Conservation (phyloP, 2,329 filamentous ascomycete species). For the Scedosporium apiospermum region DNA sequence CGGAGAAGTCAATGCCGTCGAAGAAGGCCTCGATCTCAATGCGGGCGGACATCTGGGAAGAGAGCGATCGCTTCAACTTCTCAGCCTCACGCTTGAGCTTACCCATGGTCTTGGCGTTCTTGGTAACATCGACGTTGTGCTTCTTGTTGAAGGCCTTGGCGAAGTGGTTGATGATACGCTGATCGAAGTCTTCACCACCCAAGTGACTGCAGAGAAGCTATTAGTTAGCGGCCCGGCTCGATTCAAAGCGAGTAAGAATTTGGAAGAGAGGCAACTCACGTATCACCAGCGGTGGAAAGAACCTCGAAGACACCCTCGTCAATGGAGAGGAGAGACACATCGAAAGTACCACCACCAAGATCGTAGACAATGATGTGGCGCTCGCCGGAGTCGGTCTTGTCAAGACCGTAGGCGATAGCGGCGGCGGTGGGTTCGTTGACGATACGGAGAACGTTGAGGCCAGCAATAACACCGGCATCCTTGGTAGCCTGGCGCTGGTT, state of each 20-base stretch:
- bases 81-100: conserved; percentile 99
- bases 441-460: conserved; percentile 89
- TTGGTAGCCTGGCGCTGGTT: conserved; percentile 95
- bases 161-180: conserved; percentile 93
- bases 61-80: conserved; percentile 98
- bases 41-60: conserved; percentile 83
- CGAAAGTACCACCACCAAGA: conserved; percentile 88
- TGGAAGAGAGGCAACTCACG: conserved; percentile 21
- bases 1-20: conserved; percentile 94
- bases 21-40: conserved; percentile 98
- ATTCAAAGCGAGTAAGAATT: background rate
- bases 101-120: conserved; percentile 96
- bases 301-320: conserved; percentile 93
- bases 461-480: conserved; percentile 85
- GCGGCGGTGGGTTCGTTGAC: conserved; percentile 95
- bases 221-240: background rate
- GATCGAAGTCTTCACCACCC: conserved; percentile 98
- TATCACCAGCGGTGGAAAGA: conserved; percentile 89
- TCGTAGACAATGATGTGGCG: conserved; percentile 89
- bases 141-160: conserved; percentile 98
- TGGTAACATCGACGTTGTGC: conserved; percentile 82
- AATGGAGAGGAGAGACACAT: conserved; percentile 87
- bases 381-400: conserved; percentile 72
- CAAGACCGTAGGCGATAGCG: conserved; percentile 87
- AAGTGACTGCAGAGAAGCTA: conserved; percentile 47